phyloP scores from a whole-genome alignment of 1,284 basidiomycete genomes.

The Melampsora americana region DNA sequence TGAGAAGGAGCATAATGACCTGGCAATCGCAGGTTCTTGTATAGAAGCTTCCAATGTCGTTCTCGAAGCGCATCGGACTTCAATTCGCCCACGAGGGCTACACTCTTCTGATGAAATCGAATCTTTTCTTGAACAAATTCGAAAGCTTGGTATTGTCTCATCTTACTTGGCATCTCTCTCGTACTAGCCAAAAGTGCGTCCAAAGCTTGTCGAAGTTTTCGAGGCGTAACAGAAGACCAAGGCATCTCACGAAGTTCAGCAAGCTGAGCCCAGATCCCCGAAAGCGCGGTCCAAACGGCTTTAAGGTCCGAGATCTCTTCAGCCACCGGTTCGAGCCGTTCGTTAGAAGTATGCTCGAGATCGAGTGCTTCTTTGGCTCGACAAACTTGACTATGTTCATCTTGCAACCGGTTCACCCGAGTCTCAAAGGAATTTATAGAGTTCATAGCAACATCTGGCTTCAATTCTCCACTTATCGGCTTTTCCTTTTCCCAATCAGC shows the following conservation, averaged over 20 bases:
- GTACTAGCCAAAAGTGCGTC: constrained; percentile 83
- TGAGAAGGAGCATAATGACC: constrained; percentile 58
- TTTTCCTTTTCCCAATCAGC: constrained; percentile 92
- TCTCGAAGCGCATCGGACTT: constrained; percentile 97
- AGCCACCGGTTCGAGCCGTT: constrained; percentile 84
- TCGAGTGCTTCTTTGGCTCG: constrained; percentile 95
- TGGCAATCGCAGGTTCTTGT: constrained; percentile 70
- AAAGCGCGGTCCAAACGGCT: constrained; percentile 96
- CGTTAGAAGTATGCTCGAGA: constrained; percentile 83
- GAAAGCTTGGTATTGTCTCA: constrained; percentile 98
- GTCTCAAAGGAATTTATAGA: constrained; percentile 90
- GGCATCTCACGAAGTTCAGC: constrained; percentile 79
- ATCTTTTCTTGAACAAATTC: constrained; percentile 95
- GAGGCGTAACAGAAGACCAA: constrained; percentile 85
- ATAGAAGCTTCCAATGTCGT: constrained; percentile 95
- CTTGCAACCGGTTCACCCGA: constrained; percentile 80
- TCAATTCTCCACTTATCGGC: constrained; percentile 91
- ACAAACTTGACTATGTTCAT: constrained; percentile 89
- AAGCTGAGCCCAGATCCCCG: constrained; percentile 93
- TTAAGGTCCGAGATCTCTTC: constrained; percentile 95
- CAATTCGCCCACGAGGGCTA: constrained; percentile 81
- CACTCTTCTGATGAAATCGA: constrained; percentile 80
- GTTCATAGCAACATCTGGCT: constrained; percentile 90
- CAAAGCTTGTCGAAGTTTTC: constrained; percentile 89
- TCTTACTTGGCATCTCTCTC: constrained; percentile 96